Conservation (phyloP, 1,284 basidiomycete genomes). For the Neolentinus lepideus region DNA sequence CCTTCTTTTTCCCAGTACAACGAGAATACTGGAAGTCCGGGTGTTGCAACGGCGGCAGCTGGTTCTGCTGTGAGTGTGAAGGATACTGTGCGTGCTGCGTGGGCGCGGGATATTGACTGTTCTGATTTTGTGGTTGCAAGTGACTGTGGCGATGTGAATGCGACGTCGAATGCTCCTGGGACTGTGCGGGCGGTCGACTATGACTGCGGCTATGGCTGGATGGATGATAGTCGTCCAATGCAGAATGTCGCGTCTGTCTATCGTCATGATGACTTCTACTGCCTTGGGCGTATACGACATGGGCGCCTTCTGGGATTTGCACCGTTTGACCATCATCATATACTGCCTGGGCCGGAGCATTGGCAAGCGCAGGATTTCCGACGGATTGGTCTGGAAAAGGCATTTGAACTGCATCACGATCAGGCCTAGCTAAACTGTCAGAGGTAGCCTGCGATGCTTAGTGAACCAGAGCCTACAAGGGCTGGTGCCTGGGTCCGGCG, state of each 20-base stretch:
- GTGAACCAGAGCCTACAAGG: not conserved
- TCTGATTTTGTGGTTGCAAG: not conserved
- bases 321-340: not conserved
- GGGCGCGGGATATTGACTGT: not conserved
- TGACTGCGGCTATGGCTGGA: not conserved
- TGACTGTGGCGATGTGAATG: not conserved
- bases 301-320: not conserved
- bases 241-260: not conserved
- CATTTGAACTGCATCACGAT: not conserved
- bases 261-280: too few species aligned
- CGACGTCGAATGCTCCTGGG: too few species aligned
- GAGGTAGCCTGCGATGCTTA: not conserved
- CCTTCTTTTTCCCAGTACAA: conserved; percentile 76
- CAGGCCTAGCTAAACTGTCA: not conserved
- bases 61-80: not conserved
- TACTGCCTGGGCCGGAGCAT: too few species aligned
- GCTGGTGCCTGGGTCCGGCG: not conserved
- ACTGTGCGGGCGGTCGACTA: not conserved
- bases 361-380: not conserved
- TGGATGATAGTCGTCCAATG: not conserved
- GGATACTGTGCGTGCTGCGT: not conserved
- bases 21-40: conserved; percentile 73
- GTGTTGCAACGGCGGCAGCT: not conserved
- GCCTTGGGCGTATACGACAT: not conserved
- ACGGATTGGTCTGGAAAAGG: not conserved